phyloP scores from a whole-genome alignment of 129 eudicot species.

The Flaveria brownii region DNA sequence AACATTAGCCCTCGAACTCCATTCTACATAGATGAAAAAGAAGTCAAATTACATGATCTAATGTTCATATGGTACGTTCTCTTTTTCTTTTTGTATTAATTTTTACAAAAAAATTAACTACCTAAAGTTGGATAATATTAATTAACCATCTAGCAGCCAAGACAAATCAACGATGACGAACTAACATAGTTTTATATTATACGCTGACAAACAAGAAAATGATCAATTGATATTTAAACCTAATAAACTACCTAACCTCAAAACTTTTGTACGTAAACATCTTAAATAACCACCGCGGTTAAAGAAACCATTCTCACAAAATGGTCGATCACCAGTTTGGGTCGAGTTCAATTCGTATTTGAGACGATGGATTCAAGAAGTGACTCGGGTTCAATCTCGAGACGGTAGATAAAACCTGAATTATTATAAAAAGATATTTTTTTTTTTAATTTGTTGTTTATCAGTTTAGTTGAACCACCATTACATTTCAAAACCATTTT shows the following conservation, averaged over 20 bases:
- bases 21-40: conserved; percentile 50
- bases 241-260: not conserved
- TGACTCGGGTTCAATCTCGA: not conserved
- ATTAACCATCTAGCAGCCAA: conserved; percentile 16
- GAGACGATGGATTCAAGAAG: not conserved
- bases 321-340: not conserved
- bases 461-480: not conserved
- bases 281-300: too few species aligned
- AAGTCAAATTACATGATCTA: not conserved
- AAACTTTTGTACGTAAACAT: too few species aligned
- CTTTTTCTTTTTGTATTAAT: not conserved
- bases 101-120: not conserved
- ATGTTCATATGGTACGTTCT: not conserved
- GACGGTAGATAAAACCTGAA: too few species aligned
- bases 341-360: not conserved
- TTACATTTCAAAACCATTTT: not conserved
- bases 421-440: too few species aligned
- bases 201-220: not conserved
- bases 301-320: not conserved
- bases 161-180: not conserved
- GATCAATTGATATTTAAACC: not conserved
- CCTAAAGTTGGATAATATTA: not conserved
- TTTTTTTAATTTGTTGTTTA: not conserved
- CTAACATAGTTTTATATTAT: not conserved
- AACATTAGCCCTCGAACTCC: conserved; percentile 98